Conservation (phyloP, 176 grass and related monocot genomes). For the Guadua angustifolia region DNA sequence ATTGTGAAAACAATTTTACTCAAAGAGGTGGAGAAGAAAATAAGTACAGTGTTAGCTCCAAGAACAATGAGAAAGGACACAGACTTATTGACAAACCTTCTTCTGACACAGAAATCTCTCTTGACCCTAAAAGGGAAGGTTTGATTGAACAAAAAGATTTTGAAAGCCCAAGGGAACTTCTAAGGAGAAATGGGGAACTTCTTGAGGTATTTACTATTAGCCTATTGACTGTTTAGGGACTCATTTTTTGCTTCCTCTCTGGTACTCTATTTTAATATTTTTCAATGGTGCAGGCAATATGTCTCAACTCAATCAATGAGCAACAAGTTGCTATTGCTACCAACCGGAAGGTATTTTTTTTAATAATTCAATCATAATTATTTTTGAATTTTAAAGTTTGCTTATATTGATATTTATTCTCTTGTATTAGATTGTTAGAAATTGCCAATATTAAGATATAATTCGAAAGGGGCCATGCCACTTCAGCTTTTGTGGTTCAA, state of each 20-base stretch:
- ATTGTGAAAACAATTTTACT: slow-evolving; percentile 45
- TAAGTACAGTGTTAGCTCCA: slow-evolving; percentile 23
- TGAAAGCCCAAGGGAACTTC: slow-evolving; percentile 73
- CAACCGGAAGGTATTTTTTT: slow-evolving; percentile 78
- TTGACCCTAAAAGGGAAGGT: slow-evolving; percentile 63
- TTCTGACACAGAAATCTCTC: slow-evolving; percentile 39
- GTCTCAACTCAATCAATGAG: slow-evolving; percentile 82
- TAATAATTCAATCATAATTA: slow-evolving; percentile 34
- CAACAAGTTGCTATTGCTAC: slow-evolving; percentile 81
- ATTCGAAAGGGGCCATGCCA: slow-evolving; percentile 1
- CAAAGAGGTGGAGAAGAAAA: slow-evolving; percentile 46
- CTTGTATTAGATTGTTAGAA: slow-evolving; percentile 10
- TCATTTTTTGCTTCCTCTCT: slow-evolving; percentile 37
- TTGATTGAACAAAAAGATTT: slow-evolving; percentile 55
- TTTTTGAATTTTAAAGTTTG: slow-evolving; percentile 11
- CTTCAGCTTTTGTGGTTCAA: slow-evolving; percentile 7
- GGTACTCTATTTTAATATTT: slow-evolving; percentile 42
- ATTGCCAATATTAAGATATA: slow-evolving; percentile 15
- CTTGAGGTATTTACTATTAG: slow-evolving; percentile 71
- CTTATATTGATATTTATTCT: slow-evolving; percentile 7
- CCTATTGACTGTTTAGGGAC: slow-evolving; percentile 35
- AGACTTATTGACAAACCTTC: slow-evolving; percentile 21
- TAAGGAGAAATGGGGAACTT: slow-evolving; percentile 88
- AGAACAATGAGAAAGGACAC: slow-evolving; percentile 36
- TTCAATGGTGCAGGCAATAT: slow-evolving; percentile 65